A percentile compares a stretch with the other conserved stretches of the same genome.
phyloP scores from a whole-genome alignment of 306 rosid genomes.

The Vicia villosa region DNA sequence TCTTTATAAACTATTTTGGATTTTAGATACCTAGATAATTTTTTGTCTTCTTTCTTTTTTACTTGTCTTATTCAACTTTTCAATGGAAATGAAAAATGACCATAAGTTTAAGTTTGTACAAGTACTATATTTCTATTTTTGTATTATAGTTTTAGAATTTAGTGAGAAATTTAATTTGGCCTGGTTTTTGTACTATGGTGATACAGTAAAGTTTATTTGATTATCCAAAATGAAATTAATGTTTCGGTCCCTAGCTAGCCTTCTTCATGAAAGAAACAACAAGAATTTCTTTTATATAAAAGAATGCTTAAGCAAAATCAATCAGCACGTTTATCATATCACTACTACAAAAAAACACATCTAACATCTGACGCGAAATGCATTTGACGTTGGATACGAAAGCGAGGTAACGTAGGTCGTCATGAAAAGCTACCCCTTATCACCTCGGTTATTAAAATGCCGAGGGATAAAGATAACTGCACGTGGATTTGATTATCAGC shows the following conservation, averaged over 20 bases:
- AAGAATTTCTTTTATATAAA: too few species aligned
- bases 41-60: background rate
- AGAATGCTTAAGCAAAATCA: too few species aligned
- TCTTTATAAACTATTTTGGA: constrained; percentile 21
- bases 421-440: too few species aligned
- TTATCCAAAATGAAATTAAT: background rate
- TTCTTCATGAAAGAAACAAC: background rate
- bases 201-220: background rate
- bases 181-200: background rate
- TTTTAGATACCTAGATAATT: constrained; percentile 2
- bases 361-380: too few species aligned
- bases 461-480: too few species aligned
- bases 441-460: too few species aligned
- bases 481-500: too few species aligned
- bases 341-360: too few species aligned
- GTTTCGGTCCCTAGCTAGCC: background rate
- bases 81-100: background rate
- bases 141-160: constrained; percentile 2
- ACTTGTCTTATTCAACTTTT: constrained; percentile 26
- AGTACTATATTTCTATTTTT: background rate
- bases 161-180: background rate
- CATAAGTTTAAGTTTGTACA: constrained; percentile 5
- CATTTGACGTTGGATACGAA: too few species aligned
- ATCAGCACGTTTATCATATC: too few species aligned
- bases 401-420: too few species aligned